Conservation (phyloP, 1,139 yeast species). For the Blastobotrys raffinosifermentans region DNA sequence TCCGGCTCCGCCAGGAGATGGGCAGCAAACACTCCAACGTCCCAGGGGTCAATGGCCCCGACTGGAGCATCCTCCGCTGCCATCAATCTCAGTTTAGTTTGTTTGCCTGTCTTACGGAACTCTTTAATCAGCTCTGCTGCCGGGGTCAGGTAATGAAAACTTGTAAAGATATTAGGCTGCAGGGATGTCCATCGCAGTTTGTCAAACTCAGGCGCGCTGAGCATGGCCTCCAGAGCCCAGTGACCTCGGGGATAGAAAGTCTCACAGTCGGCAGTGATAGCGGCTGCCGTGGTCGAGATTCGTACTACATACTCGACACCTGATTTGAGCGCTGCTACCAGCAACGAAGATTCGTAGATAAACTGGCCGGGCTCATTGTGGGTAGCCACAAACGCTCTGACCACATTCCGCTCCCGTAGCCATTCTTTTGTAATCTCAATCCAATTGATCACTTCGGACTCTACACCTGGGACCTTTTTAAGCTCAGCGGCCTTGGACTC, state of each 20-base stretch:
- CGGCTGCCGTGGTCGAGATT: constrained; percentile 1
- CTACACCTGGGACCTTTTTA: background rate
- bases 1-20: constrained; percentile 1
- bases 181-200: background rate
- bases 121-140: background rate
- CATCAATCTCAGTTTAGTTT: background rate
- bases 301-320: constrained; percentile 1
- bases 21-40: background rate
- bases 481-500: background rate
- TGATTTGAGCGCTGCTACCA: background rate
- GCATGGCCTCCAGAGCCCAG: constrained; percentile 1
- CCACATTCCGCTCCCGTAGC: background rate
- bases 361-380: background rate
- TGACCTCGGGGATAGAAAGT: background rate
- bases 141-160: background rate
- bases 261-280: background rate
- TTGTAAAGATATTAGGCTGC: background rate
- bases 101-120: background rate
- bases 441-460: background rate
- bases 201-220: constrained; percentile 1
- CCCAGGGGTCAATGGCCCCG: background rate
- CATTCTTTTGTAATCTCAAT: background rate
- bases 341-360: background rate
- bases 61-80: constrained; percentile 1
- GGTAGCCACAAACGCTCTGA: background rate